A percentile compares a stretch with the other conserved stretches of the same genome.
Evolutionary conservation across 495 filamentous ascomycete genomes (phyloP).

Genomic region (Aspergillus olivimuriae): DNA sequence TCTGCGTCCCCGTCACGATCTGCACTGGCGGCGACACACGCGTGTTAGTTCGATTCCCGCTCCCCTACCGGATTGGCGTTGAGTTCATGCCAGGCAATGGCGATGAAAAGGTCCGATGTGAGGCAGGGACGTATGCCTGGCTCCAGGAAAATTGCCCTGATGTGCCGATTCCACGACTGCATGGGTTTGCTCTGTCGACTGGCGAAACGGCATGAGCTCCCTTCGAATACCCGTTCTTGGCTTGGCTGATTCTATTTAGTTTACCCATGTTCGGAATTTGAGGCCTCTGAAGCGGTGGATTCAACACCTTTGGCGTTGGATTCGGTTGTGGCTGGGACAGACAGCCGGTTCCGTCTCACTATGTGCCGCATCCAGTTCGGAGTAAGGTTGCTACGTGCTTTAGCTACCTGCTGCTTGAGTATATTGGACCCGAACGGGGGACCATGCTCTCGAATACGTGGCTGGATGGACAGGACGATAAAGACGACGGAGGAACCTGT

Average conservation of each 20-base stretch:
- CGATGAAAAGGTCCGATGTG: slow-evolving; percentile 29
- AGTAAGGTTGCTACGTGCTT: slow-evolving; percentile 2
- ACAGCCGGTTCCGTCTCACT: slow-evolving; percentile 17
- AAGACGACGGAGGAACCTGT: slow-evolving; percentile 18
- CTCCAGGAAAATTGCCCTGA: slow-evolving; percentile 26
- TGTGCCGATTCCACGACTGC: slow-evolving; percentile 26
- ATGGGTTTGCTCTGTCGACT: slow-evolving; percentile 29
- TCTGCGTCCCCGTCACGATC: slow-evolving; percentile 25
- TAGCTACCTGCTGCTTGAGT: slow-evolving; percentile 32
- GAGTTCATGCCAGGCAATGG: slow-evolving; percentile 20
- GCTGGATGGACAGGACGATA: slow-evolving; percentile 16
- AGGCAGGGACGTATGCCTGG: slow-evolving; percentile 24
- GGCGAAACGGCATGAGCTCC: slow-evolving; percentile 19
- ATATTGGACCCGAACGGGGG: slow-evolving; percentile 26
- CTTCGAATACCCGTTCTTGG: slow-evolving; percentile 7
- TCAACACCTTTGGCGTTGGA: too few species aligned
- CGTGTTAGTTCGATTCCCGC: slow-evolving; percentile 25
- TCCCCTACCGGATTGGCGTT: slow-evolving; percentile 29
- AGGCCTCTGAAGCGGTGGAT: too few species aligned
- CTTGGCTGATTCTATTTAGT: slow-evolving; percentile 14
- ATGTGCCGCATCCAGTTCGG: slow-evolving; percentile 14
- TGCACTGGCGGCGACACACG: slow-evolving; percentile 3
- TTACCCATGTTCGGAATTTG: too few species aligned
- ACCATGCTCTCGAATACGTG: slow-evolving; percentile 28
- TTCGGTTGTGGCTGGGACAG: slow-evolving; percentile 18